A percentile compares a stretch with the other conserved stretches of the same genome.
phyloP scores from a whole-genome alignment of 352 stramenopile genomes.

The Globisporangium sylvaticum region DNA sequence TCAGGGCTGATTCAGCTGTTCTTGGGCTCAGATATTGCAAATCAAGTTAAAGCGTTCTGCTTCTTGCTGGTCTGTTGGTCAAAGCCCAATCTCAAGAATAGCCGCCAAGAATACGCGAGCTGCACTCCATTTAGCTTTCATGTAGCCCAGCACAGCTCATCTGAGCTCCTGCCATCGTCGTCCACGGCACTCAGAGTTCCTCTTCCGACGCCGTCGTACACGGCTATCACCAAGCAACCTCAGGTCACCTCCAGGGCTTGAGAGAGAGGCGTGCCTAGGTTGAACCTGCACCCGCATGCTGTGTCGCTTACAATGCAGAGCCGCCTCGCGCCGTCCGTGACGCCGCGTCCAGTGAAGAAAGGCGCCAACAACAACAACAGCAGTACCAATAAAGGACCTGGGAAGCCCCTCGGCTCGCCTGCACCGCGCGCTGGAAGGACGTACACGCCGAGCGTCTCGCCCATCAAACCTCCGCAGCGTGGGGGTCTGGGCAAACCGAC shows the following conservation, averaged over 20 bases:
- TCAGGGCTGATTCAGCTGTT: background rate
- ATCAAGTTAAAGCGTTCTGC: background rate
- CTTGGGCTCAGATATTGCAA: background rate
- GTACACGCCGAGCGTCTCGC: conserved; percentile 45
- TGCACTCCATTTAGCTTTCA: background rate
- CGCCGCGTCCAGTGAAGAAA: conserved; percentile 50
- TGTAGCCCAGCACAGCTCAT: background rate
- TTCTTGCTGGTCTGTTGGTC: background rate
- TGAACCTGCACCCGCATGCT: background rate
- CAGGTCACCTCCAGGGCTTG: background rate
- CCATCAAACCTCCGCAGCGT: conserved; percentile 28
- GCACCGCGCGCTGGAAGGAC: conserved; percentile 34
- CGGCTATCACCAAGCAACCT: background rate
- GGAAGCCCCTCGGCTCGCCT: conserved; percentile 11
- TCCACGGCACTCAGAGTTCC: background rate
- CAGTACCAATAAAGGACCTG: conserved; percentile 8
- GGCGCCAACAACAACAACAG: conserved; percentile 5
- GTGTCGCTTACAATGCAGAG: conserved; percentile 13
- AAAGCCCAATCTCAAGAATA: background rate
- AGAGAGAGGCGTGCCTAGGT: background rate
- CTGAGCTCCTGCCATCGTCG: background rate
- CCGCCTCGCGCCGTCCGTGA: conserved; percentile 59
- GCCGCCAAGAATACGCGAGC: background rate
- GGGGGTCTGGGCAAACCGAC: conserved; percentile 4
- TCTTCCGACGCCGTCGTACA: background rate